A percentile compares a stretch with the other conserved stretches of the same genome.
Evolutionary conservation across 495 filamentous ascomycete genomes (phyloP).

Genomic region (Cryomyces antarcticus): DNA sequence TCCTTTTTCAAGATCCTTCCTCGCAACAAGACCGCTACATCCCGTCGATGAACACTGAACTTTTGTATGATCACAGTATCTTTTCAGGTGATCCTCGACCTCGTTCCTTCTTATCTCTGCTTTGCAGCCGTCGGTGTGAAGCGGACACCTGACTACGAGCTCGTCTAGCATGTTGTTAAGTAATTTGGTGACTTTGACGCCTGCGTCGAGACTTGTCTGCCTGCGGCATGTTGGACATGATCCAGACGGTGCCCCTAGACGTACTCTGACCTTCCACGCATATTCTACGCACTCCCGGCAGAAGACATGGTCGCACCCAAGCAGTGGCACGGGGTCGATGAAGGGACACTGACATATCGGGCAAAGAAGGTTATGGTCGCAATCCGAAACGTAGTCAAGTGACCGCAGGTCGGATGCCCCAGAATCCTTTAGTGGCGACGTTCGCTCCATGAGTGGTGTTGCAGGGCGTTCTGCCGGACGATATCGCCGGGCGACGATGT

Average conservation of each 20-base stretch:
- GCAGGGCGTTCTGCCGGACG: too few relatives aligned
- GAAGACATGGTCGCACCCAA: slow-evolving; percentile 53
- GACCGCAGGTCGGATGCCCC: slow-evolving; percentile 37
- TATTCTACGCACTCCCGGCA: slow-evolving; percentile 49
- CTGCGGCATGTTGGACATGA: slow-evolving; percentile 21
- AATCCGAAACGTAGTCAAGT: slow-evolving; percentile 45
- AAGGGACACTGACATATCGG: slow-evolving; percentile 66
- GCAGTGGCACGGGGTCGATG: slow-evolving; percentile 44
- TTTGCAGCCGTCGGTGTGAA: slow-evolving; percentile 38
- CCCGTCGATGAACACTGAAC: slow-evolving; percentile 36
- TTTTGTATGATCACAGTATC: slow-evolving; percentile 47
- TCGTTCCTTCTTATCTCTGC: slow-evolving; percentile 41
- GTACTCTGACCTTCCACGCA: slow-evolving; percentile 23
- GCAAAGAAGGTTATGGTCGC: slow-evolving; percentile 66
- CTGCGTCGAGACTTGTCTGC: not conserved
- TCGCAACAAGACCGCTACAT: slow-evolving; percentile 22
- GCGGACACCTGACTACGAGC: slow-evolving; percentile 53
- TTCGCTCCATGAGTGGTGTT: too few relatives aligned
- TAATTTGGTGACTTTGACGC: slow-evolving; percentile 26
- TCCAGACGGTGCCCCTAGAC: slow-evolving; percentile 7
- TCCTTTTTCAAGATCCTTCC: slow-evolving; percentile 32
- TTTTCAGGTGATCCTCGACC: slow-evolving; percentile 51
- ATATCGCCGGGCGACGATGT: too few relatives aligned
- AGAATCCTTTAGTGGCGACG: too few relatives aligned
- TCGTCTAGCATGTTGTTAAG: slow-evolving; percentile 52